Base-by-base conservation (phyloP, 441 rosid genomes). In the Biscutella laevigata region DNA sequence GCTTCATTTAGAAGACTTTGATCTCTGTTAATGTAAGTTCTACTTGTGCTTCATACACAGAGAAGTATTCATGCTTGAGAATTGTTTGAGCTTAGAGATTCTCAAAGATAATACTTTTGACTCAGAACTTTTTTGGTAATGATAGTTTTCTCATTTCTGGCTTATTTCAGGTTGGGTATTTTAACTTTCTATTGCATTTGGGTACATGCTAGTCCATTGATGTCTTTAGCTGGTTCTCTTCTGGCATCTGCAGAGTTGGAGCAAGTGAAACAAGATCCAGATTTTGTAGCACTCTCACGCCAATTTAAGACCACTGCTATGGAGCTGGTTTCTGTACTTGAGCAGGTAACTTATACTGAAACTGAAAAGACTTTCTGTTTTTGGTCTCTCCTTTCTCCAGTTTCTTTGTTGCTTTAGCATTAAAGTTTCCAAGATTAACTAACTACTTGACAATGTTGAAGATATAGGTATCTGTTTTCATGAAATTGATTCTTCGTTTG, bases 321-420 rank as follows among this genome's bases (percentile, higher is more conserved):
- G 88, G 96, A 92, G 71, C 95, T 92, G 59, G 86, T 92, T 57
- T 82, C 96, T 64, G 74, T 82, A 57, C 91, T 92, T 62, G 96
- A 92, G 83, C 99, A 84, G 94, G 96, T 86, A 64, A 55, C 53
- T 47, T 33, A n/a, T 34, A 27, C 12, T 32, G 17, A 51, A 38
- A 37, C 39, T 58, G 32, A 52, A 35, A 9, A 7, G 12, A n/a
- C 16, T 36, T 16, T 14, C 27, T 28, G 12, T 40, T 60, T 44
- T 49, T 42, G 41, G 67, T 61, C 49, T 30, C 26, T 24, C 42
- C 19, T 66, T 16, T 51, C 27, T 42, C 26, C 26, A 15, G 21
- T 49, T 48, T 9, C 21, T 2, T 36, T 28, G 25, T 42, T 37
- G 25, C 60, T 25, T 66, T 27, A 32, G 43, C 15, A 38, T 32